These are phyloP conservation scores for Erucastrum elatum DNA, from an alignment of 345 rosid genomes.

Conservation along the genomic window DNA sequence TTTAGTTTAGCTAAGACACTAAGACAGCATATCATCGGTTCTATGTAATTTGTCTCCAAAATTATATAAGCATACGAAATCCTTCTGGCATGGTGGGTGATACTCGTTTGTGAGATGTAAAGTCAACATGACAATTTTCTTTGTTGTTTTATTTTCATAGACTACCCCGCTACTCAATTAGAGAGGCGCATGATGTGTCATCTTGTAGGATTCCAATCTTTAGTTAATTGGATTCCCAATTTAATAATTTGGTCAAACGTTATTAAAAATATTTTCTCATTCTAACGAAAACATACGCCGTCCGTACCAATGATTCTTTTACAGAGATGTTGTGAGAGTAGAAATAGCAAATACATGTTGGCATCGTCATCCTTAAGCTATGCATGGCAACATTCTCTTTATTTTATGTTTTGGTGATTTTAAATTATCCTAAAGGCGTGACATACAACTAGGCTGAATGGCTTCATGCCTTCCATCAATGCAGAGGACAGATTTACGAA, in stretches of 20 bases:
- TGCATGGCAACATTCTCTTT: slow-evolving; percentile 25
- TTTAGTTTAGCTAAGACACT: neutral
- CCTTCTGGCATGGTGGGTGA: no score
- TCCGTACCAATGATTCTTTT: neutral
- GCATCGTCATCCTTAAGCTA: slow-evolving; percentile 33
- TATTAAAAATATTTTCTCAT: neutral
- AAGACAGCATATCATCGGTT: no score
- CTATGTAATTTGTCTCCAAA: no score
- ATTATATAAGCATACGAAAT: no score
- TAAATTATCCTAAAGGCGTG: neutral
- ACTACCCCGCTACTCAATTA: slow-evolving; percentile 30
- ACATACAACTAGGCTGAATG: neutral
- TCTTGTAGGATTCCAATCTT: slow-evolving; percentile 35
- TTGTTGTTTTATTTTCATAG: slow-evolving; percentile 12
- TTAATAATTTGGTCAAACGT: slow-evolving; percentile 28
- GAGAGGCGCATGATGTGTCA: slow-evolving; percentile 41
- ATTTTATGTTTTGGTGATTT: neutral
- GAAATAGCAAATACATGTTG: neutral
- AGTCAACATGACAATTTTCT: neutral
- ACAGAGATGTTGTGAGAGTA: neutral
- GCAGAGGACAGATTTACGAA: neutral
- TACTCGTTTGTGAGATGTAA: neutral
- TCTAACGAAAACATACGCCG: neutral
- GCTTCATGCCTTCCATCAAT: neutral
- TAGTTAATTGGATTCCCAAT: slow-evolving; percentile 18